Evolutionary conservation across 768 basidiomycete species (phyloP).

Genomic region (Kondoa subrosea): DNA sequence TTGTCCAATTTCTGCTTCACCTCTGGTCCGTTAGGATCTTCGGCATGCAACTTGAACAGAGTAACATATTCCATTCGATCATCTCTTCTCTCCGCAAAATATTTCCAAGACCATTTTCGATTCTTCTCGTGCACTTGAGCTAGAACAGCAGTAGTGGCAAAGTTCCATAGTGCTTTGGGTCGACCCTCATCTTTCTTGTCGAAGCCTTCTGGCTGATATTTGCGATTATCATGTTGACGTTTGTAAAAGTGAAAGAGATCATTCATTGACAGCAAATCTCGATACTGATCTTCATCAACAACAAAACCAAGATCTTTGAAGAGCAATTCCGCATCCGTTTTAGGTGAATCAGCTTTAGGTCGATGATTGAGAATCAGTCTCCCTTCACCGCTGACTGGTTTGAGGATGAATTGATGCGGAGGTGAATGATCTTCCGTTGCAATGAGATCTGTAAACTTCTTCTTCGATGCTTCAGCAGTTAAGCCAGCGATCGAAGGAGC

Average conservation of each 20-base stretch:
- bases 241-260: constrained; percentile 95
- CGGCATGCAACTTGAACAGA: constrained; percentile 56
- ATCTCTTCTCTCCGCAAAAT: constrained; percentile 72
- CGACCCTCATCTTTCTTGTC: constrained; percentile 41
- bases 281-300: constrained; percentile 83
- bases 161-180: constrained; percentile 53
- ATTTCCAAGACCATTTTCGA: constrained; percentile 77
- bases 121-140: constrained; percentile 66
- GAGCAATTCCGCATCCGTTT: constrained; percentile 66
- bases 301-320: constrained; percentile 88
- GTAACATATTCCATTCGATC: constrained; percentile 69
- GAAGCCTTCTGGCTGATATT: constrained; percentile 52
- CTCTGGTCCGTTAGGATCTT: constrained; percentile 31
- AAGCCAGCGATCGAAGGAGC: constrained; percentile 57
- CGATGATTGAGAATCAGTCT: constrained; percentile 71
- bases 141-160: constrained; percentile 62
- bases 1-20: constrained; percentile 37
- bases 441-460: constrained; percentile 52
- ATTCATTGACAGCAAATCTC: constrained; percentile 74
- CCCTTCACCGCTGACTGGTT: constrained; percentile 89
- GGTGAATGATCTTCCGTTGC: constrained; percentile 29
- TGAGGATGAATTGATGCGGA: constrained; percentile 80
- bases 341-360: constrained; percentile 54
- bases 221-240: constrained; percentile 62
- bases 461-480: constrained; percentile 47